phyloP scores from a whole-genome alignment of 140 eudicot genomes.

The Stevia rebaudiana region DNA sequence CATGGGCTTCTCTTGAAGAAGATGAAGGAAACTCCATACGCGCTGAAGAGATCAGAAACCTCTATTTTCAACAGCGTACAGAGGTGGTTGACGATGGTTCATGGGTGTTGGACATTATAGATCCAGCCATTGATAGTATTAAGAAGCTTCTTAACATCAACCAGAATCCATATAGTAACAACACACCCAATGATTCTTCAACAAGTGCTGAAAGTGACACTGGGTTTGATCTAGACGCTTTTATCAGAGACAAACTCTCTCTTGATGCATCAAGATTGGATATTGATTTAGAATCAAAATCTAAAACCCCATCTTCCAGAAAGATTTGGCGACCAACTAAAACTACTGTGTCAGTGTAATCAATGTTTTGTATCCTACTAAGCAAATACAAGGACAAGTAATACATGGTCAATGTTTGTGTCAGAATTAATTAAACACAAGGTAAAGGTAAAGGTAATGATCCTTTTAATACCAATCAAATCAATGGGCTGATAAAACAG shows the following conservation, averaged over 20 bases:
- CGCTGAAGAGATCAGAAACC: constrained; percentile 90
- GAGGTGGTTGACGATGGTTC: constrained; percentile 89
- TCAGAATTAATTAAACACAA: no score
- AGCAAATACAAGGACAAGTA: not conserved
- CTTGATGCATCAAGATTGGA: constrained; percentile 68
- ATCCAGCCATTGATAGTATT: constrained; percentile 87
- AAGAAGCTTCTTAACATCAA: constrained; percentile 67
- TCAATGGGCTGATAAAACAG: no score
- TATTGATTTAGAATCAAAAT: constrained; percentile 33
- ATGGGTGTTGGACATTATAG: constrained; percentile 90
- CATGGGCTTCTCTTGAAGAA: constrained; percentile 93
- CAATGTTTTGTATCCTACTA: not conserved
- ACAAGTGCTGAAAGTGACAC: constrained; percentile 30
- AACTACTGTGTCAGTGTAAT: constrained; percentile 21
- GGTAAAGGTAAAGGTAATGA: no score
- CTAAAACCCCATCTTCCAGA: constrained; percentile 18
- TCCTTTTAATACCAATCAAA: no score
- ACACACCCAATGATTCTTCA: constrained; percentile 32
- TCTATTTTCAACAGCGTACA: constrained; percentile 97
- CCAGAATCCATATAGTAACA: constrained; percentile 36
- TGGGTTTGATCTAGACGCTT: constrained; percentile 62
- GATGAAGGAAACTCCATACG: constrained; percentile 84
- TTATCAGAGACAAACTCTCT: constrained; percentile 46
- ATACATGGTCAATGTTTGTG: constrained; percentile 9
- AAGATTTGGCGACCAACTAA: constrained; percentile 38